Evolutionary conservation across 192 early-diverging fungal genomes (phyloP).

Genomic region (Podila clonocystis): DNA sequence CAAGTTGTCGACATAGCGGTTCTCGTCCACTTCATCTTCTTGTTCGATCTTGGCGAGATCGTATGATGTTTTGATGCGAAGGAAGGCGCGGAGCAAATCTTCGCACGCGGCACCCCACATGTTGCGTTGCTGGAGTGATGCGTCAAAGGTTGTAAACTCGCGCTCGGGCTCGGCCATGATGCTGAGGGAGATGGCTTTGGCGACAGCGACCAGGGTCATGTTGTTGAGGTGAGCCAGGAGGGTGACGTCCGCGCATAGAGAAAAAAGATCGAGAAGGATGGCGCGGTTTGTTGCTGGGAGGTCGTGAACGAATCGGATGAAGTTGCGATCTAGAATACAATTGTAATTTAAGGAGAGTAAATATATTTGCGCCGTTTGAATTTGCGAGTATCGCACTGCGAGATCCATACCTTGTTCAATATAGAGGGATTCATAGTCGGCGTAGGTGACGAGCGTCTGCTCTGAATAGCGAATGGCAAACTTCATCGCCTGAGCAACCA

Average conservation of each 20-base stretch:
- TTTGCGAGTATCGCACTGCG: not conserved
- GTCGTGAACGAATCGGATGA: conserved; percentile 23
- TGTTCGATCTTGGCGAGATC: conserved; percentile 44
- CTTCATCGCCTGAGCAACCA: conserved; percentile 52
- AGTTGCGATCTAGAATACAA: conserved; percentile 25
- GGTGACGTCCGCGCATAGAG: conserved; percentile 45
- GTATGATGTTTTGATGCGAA: conserved; percentile 42
- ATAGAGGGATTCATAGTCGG: conserved; percentile 35
- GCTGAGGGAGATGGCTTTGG: conserved; percentile 44
- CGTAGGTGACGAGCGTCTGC: conserved; percentile 44
- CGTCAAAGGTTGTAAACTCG: conserved; percentile 39
- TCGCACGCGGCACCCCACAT: conserved; percentile 46
- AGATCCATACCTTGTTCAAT: conserved; percentile 29
- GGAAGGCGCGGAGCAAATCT: conserved; percentile 39
- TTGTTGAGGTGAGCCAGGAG: conserved; percentile 39
- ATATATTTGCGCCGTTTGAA: too few relatives aligned
- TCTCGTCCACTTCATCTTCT: conserved; percentile 44
- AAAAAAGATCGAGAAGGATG: conserved; percentile 49
- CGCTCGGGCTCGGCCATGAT: conserved; percentile 46
- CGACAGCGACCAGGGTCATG: conserved; percentile 42
- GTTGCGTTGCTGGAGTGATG: conserved; percentile 38
- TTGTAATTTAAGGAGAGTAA: not conserved
- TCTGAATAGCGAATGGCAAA: conserved; percentile 44
- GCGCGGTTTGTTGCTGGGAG: conserved; percentile 34
- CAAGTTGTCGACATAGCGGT: conserved; percentile 37